phyloP scores from a whole-genome alignment of 208 protist genomes.

The Kentomonas sorsogonicus region DNA sequence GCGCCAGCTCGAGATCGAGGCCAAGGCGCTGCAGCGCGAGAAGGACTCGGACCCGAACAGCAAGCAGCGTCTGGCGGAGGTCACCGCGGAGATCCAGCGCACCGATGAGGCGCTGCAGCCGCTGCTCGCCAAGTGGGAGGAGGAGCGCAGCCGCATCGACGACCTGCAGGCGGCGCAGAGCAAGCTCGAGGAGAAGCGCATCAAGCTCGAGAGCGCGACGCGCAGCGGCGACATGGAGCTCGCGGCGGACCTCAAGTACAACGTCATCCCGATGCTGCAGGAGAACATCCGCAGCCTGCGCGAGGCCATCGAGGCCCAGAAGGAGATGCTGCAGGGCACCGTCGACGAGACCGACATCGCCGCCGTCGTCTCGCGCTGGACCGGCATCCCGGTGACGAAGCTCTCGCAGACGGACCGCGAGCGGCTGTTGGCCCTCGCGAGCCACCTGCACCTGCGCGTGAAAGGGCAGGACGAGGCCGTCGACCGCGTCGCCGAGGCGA shows the following conservation, averaged over 20 bases:
- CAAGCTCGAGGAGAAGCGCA: conserved; percentile 86
- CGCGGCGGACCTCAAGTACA: conserved; percentile 95
- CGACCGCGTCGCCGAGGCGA: conserved; percentile 91
- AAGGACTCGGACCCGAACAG: conserved; percentile 70
- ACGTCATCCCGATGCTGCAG: conserved; percentile 93
- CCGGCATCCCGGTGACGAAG: conserved; percentile 95
- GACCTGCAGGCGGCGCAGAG: conserved; percentile 79
- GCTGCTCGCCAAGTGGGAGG: conserved; percentile 73
- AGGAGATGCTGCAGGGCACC: conserved; percentile 67
- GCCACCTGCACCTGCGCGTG: conserved; percentile 85
- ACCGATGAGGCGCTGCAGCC: conserved; percentile 78
- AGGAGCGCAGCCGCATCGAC: conserved; percentile 79
- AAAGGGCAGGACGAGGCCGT: conserved; percentile 97
- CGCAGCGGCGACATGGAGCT: conserved; percentile 83
- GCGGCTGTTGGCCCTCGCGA: conserved; percentile 84
- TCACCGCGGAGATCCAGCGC: conserved; percentile 73
- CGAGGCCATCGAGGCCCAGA: conserved; percentile 58
- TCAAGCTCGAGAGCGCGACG: conserved; percentile 89
- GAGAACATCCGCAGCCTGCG: conserved; percentile 70
- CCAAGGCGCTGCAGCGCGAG: conserved; percentile 88
- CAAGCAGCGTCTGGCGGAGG: conserved; percentile 57
- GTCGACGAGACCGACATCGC: conserved; percentile 93
- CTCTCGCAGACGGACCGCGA: conserved; percentile 88
- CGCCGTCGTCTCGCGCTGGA: conserved; percentile 94
- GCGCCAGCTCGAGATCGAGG: conserved; percentile 89